Percentiles rank a stretch among this genome's conserved stretches.
Evolutionary conservation across 495 filamentous ascomycete species (phyloP).

Genomic region (Filosporella fistucella): DNA sequence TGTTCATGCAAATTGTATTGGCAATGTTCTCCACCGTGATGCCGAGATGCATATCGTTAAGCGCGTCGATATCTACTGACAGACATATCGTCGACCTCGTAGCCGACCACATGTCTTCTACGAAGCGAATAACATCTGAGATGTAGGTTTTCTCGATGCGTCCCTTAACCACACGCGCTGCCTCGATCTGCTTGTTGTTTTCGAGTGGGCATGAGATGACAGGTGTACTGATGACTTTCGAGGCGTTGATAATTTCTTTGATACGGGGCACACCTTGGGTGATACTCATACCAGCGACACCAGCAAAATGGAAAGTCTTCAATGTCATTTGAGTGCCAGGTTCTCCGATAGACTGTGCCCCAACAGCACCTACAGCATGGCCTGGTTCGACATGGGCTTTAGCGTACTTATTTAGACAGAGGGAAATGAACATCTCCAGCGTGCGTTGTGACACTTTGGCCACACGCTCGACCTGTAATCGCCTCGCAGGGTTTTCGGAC

Average conservation of each 20-base stretch:
- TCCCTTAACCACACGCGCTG: conserved; percentile 82
- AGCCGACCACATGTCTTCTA: conserved; percentile 79
- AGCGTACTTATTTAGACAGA: conserved; percentile 85
- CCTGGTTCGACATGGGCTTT: conserved; percentile 88
- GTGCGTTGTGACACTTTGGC: conserved; percentile 75
- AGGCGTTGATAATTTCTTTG: conserved; percentile 99
- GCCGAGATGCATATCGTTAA: conserved; percentile 74
- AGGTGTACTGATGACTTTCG: conserved; percentile 86
- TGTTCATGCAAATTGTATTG: conserved; percentile 65
- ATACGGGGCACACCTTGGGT: conserved; percentile 98
- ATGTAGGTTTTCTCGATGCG: conserved; percentile 87
- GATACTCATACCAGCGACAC: conserved; percentile 98
- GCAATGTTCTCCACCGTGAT: conserved; percentile 65
- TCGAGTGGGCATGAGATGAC: conserved; percentile 82
- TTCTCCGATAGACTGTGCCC: conserved; percentile 96
- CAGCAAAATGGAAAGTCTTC: conserved; percentile 99
- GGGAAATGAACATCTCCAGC: conserved; percentile 67
- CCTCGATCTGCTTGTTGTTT: conserved; percentile 61
- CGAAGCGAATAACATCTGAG: conserved; percentile 64
- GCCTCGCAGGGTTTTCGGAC: conserved; percentile 28
- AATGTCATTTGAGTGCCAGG: conserved; percentile 99
- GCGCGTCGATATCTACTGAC: conserved; percentile 70
- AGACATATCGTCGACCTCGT: conserved; percentile 69
- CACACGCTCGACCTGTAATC: conserved; percentile 57
- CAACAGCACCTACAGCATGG: conserved; percentile 95